Evolutionary conservation across 768 basidiomycete species (phyloP).

Genomic region (Russula dissimulans): DNA sequence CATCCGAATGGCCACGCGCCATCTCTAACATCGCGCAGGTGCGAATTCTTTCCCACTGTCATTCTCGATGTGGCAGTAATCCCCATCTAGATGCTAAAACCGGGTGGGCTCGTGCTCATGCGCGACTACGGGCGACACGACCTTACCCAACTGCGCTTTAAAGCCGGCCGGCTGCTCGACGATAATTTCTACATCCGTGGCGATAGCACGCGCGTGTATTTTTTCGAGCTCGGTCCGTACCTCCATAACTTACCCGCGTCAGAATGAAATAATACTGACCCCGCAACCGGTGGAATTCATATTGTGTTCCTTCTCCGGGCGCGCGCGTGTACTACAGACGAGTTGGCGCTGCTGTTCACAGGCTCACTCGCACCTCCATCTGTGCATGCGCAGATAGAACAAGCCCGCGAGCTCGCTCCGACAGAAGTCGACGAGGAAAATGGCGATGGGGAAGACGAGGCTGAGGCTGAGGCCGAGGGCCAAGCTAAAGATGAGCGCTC

Average conservation of each 20-base stretch:
- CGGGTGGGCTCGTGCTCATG: constrained; percentile 73
- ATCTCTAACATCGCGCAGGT: constrained; percentile 74
- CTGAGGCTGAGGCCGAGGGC: not conserved
- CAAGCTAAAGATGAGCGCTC: not conserved
- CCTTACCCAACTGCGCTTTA: constrained; percentile 91
- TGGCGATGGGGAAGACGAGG: constrained; percentile 16
- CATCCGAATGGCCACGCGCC: constrained; percentile 81
- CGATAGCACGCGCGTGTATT: constrained; percentile 96
- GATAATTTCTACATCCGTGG: constrained; percentile 96
- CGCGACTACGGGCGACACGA: constrained; percentile 96
- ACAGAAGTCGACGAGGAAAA: constrained; percentile 26
- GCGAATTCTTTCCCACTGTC: constrained; percentile 15
- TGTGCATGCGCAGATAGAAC: constrained; percentile 21
- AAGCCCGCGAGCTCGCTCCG: constrained; percentile 18
- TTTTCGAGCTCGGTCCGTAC: constrained; percentile 72
- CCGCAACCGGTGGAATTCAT: no score
- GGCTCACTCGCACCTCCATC: constrained; percentile 40
- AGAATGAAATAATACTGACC: not conserved
- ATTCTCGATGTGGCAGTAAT: not conserved
- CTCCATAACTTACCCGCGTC: not conserved
- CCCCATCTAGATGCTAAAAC: constrained; percentile 69
- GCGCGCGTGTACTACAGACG: constrained; percentile 37
- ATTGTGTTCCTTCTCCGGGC: no score
- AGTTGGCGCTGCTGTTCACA: constrained; percentile 72
- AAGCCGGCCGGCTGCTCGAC: constrained; percentile 73